Evolutionary conservation across 306 rosid species (phyloP), one percentile per base, ranked within the genome.

Genomic region (Argentina anserina): DNA sequence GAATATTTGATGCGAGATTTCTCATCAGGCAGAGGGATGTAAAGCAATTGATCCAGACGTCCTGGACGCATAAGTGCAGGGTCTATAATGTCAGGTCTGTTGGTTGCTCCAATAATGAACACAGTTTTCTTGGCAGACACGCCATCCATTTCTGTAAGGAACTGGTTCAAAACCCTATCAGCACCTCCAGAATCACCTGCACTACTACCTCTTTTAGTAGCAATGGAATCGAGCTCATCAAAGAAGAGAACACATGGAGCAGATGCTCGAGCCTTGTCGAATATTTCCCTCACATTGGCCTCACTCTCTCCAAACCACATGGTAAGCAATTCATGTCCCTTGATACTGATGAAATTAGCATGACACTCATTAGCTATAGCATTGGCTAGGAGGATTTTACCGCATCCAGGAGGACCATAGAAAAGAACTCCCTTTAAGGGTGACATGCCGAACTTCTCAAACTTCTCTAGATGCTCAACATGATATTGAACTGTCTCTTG

Each of bases 11-110:
- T 40, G 39, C 78, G 74, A n/a, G 82, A 79, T 39, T 68, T 70
- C 71, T 79, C 78, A 7, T 79, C 82, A 0, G 82, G 82, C 2
- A 79, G 82, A 47, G 82, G 75, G 64, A 79, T 79, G 39, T 73
- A 79, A 67, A 79, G 68, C 65, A 79, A 61, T 12, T 79, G 82
- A 70, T 83, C 87, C 1, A 83, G 79, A 37, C 87, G 79, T 17
- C 87, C 87, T 39, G 87, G 87, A 6, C 87, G 79, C 11, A 83
- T 81, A 64, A 83, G 84, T 42, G 87, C 87, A 33, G 86, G 81
- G 72, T 82, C 81, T n/a, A 83, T 79, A 42, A 80, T 79, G 67
- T 83, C 87, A 20, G 87, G 87, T 49, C 87, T 33, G 62, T 84
- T 84, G 56, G 84, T 84, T 7, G 84, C 87, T 42, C 82, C 82